A percentile compares a stretch with the other conserved stretches of the same genome.
These are phyloP conservation scores for Phytophthora crassamura DNA, from an alignment of 352 stramenopile genomes.

Conservation along the genomic window DNA sequence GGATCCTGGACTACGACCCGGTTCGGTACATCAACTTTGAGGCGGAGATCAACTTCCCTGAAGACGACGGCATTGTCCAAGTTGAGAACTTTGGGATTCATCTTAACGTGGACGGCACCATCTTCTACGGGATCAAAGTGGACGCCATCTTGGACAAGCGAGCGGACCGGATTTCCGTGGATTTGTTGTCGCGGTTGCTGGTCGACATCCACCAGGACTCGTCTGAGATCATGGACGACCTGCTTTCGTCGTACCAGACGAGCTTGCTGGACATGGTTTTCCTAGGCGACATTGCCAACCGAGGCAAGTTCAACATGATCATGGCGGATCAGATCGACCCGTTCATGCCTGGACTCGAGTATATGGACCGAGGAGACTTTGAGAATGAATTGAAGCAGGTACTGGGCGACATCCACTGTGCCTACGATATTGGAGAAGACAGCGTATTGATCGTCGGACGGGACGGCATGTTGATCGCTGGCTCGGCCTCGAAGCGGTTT, in stretches of 20 bases:
- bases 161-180: conserved; percentile 95
- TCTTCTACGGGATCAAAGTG: conserved; percentile 84
- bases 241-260: conserved; percentile 94
- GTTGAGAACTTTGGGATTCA: conserved; percentile 95
- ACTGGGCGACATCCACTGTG: conserved; percentile 92
- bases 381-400: conserved; percentile 97
- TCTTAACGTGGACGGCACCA: conserved; percentile 70
- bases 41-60: conserved; percentile 95
- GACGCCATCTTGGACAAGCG: conserved; percentile 96
- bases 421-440: conserved; percentile 96
- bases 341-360: conserved; percentile 95
- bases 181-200: conserved; percentile 93
- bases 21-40: conserved; percentile 98
- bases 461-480: conserved; percentile 93
- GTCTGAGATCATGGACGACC: conserved; percentile 92
- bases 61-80: conserved; percentile 93
- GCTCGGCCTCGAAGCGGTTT: conserved; percentile 92
- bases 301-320: conserved; percentile 97
- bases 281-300: conserved; percentile 90
- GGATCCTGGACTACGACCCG: conserved; percentile 97
- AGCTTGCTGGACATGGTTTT: conserved; percentile 95
- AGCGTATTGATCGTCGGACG: conserved; percentile 95
- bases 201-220: conserved; percentile 96
- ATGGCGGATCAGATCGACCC: conserved; percentile 97
- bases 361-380: conserved; percentile 97